Conservation (phyloP, 2,329 filamentous ascomycete genomes). For the Cladosporium sp. region DNA sequence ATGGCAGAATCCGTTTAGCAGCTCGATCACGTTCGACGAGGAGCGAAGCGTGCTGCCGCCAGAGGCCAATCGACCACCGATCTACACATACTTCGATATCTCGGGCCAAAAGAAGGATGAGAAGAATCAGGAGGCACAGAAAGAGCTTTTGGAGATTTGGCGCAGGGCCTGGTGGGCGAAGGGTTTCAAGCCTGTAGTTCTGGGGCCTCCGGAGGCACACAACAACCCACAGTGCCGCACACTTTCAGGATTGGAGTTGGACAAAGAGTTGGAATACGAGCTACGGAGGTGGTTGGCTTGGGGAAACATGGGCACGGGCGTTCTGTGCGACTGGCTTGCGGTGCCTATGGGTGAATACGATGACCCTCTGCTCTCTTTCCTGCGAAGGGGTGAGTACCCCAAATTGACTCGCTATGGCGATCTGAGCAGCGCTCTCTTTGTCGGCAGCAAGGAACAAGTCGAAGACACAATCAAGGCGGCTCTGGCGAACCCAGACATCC, state of each 20-base stretch:
- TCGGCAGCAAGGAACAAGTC: constrained; percentile 57
- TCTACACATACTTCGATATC: constrained; percentile 90
- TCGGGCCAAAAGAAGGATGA: constrained; percentile 56
- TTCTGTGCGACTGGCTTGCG: constrained; percentile 73
- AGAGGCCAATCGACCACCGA: constrained; percentile 61
- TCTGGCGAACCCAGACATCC: constrained; percentile 49
- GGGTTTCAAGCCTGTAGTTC: constrained; percentile 79
- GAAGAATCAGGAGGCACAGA: constrained; percentile 66
- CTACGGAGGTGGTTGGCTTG: constrained; percentile 86
- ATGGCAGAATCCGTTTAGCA: constrained; percentile 88
- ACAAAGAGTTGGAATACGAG: constrained; percentile 61
- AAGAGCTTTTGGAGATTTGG: constrained; percentile 78
- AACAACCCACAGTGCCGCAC: constrained; percentile 74
- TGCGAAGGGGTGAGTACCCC: constrained; percentile 73
- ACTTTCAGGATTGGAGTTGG: constrained; percentile 60
- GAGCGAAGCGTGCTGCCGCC: constrained; percentile 79
- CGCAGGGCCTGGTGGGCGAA: constrained; percentile 92
- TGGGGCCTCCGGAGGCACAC: constrained; percentile 75
- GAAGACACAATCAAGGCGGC: constrained; percentile 40
- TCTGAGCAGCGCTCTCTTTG: constrained; percentile 68
- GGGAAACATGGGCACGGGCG: constrained; percentile 81
- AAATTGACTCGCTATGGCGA: constrained; percentile 69
- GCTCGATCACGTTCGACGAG: constrained; percentile 72
- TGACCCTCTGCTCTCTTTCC: constrained; percentile 65
- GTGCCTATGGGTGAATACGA: constrained; percentile 78